These are phyloP conservation scores for Viridothelium virens DNA, from an alignment of 495 filamentous ascomycete genomes.

Conservation along the genomic window DNA sequence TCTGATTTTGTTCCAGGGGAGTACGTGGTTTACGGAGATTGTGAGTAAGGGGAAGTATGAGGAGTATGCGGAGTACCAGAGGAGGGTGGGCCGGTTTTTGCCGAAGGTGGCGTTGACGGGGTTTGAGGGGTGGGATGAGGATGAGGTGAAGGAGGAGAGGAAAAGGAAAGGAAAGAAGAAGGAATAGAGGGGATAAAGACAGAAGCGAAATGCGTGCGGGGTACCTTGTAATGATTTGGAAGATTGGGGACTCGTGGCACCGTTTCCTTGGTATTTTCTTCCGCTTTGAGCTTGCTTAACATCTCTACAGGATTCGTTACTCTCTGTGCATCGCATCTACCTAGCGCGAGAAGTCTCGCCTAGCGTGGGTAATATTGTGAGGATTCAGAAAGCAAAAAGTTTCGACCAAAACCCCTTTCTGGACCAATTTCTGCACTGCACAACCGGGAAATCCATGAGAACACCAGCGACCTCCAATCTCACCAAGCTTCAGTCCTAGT, in stretches of 20 bases:
- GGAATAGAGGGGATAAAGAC: constrained; percentile 19
- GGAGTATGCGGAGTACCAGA: constrained; percentile 81
- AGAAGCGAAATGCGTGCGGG: constrained; percentile 7
- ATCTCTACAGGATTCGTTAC: no score
- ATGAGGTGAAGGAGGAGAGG: constrained; percentile 9
- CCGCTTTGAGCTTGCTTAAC: no score
- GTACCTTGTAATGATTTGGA: background rate
- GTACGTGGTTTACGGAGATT: constrained; percentile 75
- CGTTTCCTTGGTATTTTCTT: no score
- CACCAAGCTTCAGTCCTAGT: background rate
- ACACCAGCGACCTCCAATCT: no score
- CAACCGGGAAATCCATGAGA: no score
- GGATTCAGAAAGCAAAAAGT: no score
- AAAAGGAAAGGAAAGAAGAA: constrained; percentile 18
- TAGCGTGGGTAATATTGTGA: no score
- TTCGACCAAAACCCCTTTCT: no score
- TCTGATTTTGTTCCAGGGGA: constrained; percentile 76
- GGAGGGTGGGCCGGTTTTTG: constrained; percentile 70
- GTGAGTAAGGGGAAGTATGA: constrained; percentile 77
- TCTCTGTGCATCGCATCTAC: no score
- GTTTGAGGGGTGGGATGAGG: constrained; percentile 22
- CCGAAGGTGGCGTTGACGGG: constrained; percentile 45
- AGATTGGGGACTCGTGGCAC: background rate
- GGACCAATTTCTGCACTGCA: no score
- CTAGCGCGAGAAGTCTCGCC: no score